phyloP scores from a whole-genome alignment of 148 eudicot species.

The Fagopyrum homotropicum region DNA sequence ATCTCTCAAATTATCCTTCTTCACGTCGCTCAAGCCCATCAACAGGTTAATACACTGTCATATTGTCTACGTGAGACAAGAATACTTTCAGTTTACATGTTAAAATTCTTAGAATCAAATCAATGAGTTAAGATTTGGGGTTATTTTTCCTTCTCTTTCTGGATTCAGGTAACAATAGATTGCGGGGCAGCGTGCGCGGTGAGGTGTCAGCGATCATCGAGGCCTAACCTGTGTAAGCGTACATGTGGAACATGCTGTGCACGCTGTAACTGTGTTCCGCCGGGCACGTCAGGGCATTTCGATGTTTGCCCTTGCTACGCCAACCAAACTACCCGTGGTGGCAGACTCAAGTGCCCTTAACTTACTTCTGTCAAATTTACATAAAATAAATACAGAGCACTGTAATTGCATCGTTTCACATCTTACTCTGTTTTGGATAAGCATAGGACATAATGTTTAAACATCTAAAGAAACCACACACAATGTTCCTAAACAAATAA shows the following conservation, averaged over 20 bases:
- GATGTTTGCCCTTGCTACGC: slow-evolving; percentile 47
- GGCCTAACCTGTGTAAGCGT: slow-evolving; percentile 42
- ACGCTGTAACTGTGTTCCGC: slow-evolving; percentile 48
- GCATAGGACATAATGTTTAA: no score
- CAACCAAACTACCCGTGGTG: slow-evolving; percentile 46
- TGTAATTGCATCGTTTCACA: no score
- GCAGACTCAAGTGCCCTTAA: slow-evolving; percentile 47
- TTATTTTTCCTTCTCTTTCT: neutral
- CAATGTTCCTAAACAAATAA: no score
- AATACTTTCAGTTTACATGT: neutral
- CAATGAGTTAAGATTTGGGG: no score
- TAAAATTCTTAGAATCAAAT: neutral
- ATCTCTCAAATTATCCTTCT: neutral
- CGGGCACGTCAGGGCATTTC: slow-evolving; percentile 50
- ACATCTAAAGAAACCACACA: no score
- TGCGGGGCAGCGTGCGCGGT: slow-evolving; percentile 35
- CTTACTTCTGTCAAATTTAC: neutral
- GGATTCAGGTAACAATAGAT: slow-evolving; percentile 13
- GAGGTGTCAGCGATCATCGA: slow-evolving; percentile 27
- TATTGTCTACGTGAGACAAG: no score
- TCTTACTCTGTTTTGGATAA: no score
- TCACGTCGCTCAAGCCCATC: neutral
- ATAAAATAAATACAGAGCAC: no score
- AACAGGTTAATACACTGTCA: neutral
- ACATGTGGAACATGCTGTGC: slow-evolving; percentile 49